A percentile compares a stretch with the other conserved stretches of the same genome.
phyloP scores from a whole-genome alignment of 2,329 filamentous ascomycete species.

The Ophiocordyceps camponoti-saundersi region DNA sequence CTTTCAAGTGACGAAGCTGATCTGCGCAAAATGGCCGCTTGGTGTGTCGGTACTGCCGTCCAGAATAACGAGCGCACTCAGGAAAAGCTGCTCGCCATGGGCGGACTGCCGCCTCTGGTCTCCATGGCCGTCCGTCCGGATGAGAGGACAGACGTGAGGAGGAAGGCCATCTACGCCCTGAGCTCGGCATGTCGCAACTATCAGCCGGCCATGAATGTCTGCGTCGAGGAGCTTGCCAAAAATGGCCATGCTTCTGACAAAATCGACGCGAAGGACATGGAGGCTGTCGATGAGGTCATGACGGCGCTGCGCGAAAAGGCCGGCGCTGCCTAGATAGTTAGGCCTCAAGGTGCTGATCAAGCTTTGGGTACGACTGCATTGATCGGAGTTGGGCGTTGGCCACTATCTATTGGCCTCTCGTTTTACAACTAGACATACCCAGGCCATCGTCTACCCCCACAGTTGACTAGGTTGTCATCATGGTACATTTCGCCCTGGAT shows the following conservation, averaged over 20 bases:
- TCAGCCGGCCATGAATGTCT: slow-evolving; percentile 60
- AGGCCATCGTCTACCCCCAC: neutral
- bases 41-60: slow-evolving; percentile 86
- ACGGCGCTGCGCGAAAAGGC: slow-evolving; percentile 42
- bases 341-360: neutral
- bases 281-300: slow-evolving; percentile 62
- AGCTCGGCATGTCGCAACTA: slow-evolving; percentile 80
- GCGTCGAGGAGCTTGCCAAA: slow-evolving; percentile 44
- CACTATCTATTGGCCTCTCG: neutral
- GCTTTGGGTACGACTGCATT: slow-evolving; percentile 9
- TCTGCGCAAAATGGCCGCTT: slow-evolving; percentile 73
- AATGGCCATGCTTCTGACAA: slow-evolving; percentile 37
- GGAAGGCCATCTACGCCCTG: slow-evolving; percentile 80
- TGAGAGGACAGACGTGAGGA: slow-evolving; percentile 46
- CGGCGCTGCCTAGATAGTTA: slow-evolving; percentile 8
- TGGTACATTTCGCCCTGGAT: neutral
- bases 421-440: neutral
- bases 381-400: slow-evolving; percentile 16
- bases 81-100: slow-evolving; percentile 45
- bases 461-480: neutral
- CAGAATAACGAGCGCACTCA: slow-evolving; percentile 88
- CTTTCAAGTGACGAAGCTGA: slow-evolving; percentile 53
- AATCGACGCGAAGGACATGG: slow-evolving; percentile 78
- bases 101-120: slow-evolving; percentile 55
- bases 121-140: slow-evolving; percentile 43